Evolutionary conservation across 768 basidiomycete genomes (phyloP).

Genomic region (Naematelia encephala): DNA sequence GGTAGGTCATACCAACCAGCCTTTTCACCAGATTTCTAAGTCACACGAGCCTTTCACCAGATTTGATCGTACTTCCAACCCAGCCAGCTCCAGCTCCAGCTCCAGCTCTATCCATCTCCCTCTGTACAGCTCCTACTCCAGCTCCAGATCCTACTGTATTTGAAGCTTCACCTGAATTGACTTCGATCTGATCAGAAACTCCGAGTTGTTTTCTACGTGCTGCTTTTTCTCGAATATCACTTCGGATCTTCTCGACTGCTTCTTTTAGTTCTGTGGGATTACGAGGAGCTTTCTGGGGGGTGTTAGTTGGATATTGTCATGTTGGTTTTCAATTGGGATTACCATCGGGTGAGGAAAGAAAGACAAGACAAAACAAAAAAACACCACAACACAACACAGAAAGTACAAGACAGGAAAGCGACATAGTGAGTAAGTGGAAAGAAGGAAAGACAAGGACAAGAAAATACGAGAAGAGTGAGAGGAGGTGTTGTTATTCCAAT

Average conservation of each 20-base stretch:
- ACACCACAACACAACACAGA: too few species aligned
- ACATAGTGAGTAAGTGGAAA: too few species aligned
- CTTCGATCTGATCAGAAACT: too few species aligned
- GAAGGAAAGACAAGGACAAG: too few species aligned
- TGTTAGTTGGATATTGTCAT: neutral
- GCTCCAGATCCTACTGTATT: neutral
- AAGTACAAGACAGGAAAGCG: too few species aligned
- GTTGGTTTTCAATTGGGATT: too few species aligned
- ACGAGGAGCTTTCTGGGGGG: conserved; percentile 2
- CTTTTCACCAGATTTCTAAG: too few species aligned
- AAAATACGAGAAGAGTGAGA: too few species aligned
- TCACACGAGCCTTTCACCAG: neutral
- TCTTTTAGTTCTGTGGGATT: neutral
- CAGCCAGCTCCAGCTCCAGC: conserved; percentile 6
- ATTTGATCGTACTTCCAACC: conserved; percentile 1
- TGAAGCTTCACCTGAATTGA: neutral
- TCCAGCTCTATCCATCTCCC: neutral
- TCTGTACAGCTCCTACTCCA: neutral
- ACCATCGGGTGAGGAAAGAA: too few species aligned
- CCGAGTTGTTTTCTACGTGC: neutral
- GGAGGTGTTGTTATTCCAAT: too few species aligned
- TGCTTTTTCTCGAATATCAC: neutral
- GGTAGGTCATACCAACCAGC: too few species aligned
- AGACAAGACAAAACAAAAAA: too few species aligned
- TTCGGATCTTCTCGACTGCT: conserved; percentile 1